Base-by-base conservation (phyloP, 495 filamentous ascomycete genomes). In the Hyphodiscus hymeniophilus region DNA sequence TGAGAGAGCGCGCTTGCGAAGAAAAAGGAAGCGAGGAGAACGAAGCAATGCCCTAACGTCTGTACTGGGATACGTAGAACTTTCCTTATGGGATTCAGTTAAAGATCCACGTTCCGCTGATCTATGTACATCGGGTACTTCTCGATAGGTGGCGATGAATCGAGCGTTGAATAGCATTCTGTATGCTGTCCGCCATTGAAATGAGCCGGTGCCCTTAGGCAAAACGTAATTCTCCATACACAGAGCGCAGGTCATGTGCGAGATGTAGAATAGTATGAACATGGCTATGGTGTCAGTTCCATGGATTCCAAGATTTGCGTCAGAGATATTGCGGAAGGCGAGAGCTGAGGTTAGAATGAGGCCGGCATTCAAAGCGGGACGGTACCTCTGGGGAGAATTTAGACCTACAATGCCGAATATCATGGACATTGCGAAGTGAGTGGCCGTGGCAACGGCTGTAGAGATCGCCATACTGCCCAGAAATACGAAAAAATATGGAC, bases 91-190 rank as follows among this genome's bases (percentile, higher is more conserved):
- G 7, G 34, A 15, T 7, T 38, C 34, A 38, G 34, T 15, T 5
- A 17, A 7, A 7, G 18, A 7, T 33, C n/a, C n/a, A 8, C n/a
- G 30, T 26, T 28, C 12, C 3, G n/a, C 7, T n/a, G 42, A 4
- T 3, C 6, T 13, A 7, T 15, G 11, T 7, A 44, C 32, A 16
- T 44, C 42, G 3, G 42, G 26, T 13, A 17, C 42, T 44, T 44
- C 22, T 10, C 42, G 42, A 6, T n/a, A 3, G 24, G 42, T 44
- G 10, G 22, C 42, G 20, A 44, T 20, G 22, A 21, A 44, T 3
- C 42, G 42, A 16, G 42, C 42, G 26, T 44, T 44, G 23, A 44
- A 44, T 17, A 44, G 7, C 42, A 44, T 44, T 18, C 10, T 44
- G 26, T 30, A 44, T 30, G 17, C 42, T n/a, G 22, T 26, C 5